Percentiles rank a stretch among this genome's conserved stretches.
These are phyloP conservation scores for Globisporangium cylindrosporum DNA, from an alignment of 352 stramenopile genomes.

Conservation along the genomic window DNA sequence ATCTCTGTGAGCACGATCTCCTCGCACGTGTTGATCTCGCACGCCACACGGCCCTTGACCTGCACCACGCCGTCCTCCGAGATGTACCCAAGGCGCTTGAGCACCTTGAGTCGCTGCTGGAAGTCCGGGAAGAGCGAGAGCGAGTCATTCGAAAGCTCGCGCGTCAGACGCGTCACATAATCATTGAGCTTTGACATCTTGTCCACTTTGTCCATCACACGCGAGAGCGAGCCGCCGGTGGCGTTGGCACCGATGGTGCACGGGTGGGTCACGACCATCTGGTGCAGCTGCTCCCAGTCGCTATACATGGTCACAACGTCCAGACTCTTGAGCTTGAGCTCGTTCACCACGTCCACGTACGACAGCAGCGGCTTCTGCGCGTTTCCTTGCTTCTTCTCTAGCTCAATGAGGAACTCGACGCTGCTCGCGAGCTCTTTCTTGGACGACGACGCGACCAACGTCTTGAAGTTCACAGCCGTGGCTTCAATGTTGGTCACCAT, in stretches of 20 bases:
- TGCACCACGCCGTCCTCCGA: constrained; percentile 87
- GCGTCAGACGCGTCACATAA: constrained; percentile 56
- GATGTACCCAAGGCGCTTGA: constrained; percentile 95
- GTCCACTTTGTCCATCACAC: constrained; percentile 67
- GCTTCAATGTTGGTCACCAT: constrained; percentile 49
- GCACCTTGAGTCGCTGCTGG: constrained; percentile 90
- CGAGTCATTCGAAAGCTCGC: constrained; percentile 82
- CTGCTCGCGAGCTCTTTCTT: constrained; percentile 72
- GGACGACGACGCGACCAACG: constrained; percentile 54
- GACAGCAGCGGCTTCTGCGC: constrained; percentile 37
- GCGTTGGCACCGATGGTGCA: constrained; percentile 31
- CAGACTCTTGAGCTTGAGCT: constrained; percentile 80
- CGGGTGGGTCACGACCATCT: constrained; percentile 44
- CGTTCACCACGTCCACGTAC: constrained; percentile 67
- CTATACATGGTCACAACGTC: constrained; percentile 68
- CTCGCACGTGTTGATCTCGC: constrained; percentile 98
- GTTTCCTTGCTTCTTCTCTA: constrained; percentile 72
- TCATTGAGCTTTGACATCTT: constrained; percentile 73
- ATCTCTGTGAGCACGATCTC: constrained; percentile 98
- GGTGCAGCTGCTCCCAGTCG: constrained; percentile 58
- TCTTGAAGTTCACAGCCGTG: constrained; percentile 54
- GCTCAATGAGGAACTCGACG: constrained; percentile 66
- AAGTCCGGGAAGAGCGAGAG: constrained; percentile 97
- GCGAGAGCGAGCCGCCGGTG: constrained; percentile 19
- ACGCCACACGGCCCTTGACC: constrained; percentile 96